Base-by-base conservation (phyloP, 495 filamentous ascomycete species). In the Entonaema liquescens region DNA sequence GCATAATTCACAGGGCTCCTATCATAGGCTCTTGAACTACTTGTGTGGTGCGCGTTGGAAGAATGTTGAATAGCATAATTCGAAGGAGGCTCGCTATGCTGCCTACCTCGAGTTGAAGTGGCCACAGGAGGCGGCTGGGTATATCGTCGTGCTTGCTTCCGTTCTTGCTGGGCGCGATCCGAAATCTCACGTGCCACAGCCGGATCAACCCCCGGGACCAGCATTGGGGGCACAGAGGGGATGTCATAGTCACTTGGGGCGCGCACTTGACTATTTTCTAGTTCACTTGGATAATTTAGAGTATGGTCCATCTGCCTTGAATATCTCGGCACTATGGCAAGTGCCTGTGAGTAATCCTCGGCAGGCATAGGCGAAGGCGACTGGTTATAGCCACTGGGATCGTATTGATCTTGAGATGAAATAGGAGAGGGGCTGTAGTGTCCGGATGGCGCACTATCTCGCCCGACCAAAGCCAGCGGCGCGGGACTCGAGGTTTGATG, bases 131-230 rank as follows among this genome's bases (percentile, higher is more conserved):
- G 58, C 25, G 78, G 82, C 17, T 79, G 77, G 1, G 80, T 80
- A 54, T 84, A 83, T 47, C 78, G 77, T 29, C 81, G 74, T 40
- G 74, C 73, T 50, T 81, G 79, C 38, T 80, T 80, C 58, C 77
- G 77, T 17, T 88, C 85, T 25, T 84, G 78, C 56, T 83, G 78
- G 31, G 81, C 77, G 52, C 83, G 80, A 49, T 90, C 84, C 2
- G 85, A 79, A 9, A 89, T 83, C 42, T 89, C 87, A 23, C 87
- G 86, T 8, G 85, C 83, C 47, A 87, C 78, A 52, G 69, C 77
- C 1, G 87, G 85, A 72, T 91, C 89, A 67, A 91, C 88, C 2
- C 91, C 91, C 26, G 91, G 87, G 59, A 92, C 87, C 21, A 94
- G 79, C 49, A 90, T 92, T 21, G 87, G 78, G 0, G 91, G 91